A percentile compares a stretch with the other conserved stretches of the same genome.
These are phyloP conservation scores for Daedalea quercina DNA, from an alignment of 768 basidiomycete species.

Conservation along the genomic window DNA sequence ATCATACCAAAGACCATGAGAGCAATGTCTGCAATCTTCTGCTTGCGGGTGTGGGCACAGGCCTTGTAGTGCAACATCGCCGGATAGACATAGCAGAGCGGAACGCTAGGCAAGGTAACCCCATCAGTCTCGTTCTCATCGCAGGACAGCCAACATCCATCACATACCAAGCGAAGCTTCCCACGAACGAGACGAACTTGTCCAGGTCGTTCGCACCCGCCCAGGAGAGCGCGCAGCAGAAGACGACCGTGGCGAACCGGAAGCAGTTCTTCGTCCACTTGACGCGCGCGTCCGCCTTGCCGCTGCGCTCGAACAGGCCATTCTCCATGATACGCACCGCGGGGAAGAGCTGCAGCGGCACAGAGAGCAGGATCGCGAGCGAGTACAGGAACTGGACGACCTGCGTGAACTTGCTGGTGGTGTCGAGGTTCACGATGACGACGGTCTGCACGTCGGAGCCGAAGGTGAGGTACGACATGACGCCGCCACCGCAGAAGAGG, in stretches of 20 bases:
- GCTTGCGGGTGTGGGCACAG: slow-evolving; percentile 62
- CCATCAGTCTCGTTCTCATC: neutral
- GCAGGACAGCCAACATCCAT: no score
- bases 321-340: slow-evolving; percentile 97
- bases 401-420: slow-evolving; percentile 81
- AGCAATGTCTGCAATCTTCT: slow-evolving; percentile 62
- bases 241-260: slow-evolving; percentile 64
- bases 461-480: slow-evolving; percentile 82
- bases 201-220: slow-evolving; percentile 83
- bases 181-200: slow-evolving; percentile 92
- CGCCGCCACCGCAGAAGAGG: slow-evolving; percentile 84
- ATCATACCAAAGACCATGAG: slow-evolving; percentile 70
- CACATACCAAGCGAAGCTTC: slow-evolving; percentile 87
- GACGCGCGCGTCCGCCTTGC: slow-evolving; percentile 72
- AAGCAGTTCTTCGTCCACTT: slow-evolving; percentile 98
- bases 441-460: slow-evolving; percentile 87
- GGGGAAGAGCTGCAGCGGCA: slow-evolving; percentile 95
- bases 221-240: slow-evolving; percentile 81
- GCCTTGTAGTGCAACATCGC: slow-evolving; percentile 89
- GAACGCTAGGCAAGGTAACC: slow-evolving; percentile 59
- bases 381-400: slow-evolving; percentile 85
- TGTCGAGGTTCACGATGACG: slow-evolving; percentile 89
- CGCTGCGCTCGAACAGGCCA: slow-evolving; percentile 82
- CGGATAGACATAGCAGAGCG: slow-evolving; percentile 91
- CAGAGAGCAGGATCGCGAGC: slow-evolving; percentile 87